phyloP scores from a whole-genome alignment of 352 stramenopile genomes.

The Phytophthora europaea region DNA sequence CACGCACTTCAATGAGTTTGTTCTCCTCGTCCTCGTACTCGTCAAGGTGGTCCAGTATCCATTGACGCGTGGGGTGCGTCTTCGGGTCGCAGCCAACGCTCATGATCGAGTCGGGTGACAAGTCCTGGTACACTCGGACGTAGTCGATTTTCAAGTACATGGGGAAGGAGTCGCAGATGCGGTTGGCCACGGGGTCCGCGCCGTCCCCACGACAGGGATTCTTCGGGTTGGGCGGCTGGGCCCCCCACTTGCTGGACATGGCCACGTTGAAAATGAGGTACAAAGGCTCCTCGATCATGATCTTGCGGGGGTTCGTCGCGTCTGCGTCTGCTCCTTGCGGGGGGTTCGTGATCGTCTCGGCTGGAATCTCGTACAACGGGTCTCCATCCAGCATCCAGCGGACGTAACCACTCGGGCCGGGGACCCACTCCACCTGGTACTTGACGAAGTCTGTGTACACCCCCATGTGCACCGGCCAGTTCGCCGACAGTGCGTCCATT shows the following conservation, averaged over 20 bases:
- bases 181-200: constrained; percentile 49
- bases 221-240: constrained; percentile 72
- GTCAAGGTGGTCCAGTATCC: constrained; percentile 81
- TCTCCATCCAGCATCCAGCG: constrained; percentile 86
- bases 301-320: constrained; percentile 75
- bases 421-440: constrained; percentile 77
- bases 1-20: constrained; percentile 61
- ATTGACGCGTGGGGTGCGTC: constrained; percentile 75
- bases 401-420: constrained; percentile 59
- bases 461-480: constrained; percentile 63
- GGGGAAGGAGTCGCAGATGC: constrained; percentile 73
- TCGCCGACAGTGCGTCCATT: constrained; percentile 78
- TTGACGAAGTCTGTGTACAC: constrained; percentile 55
- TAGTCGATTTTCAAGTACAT: constrained; percentile 86
- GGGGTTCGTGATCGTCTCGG: constrained; percentile 58
- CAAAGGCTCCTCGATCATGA: constrained; percentile 96
- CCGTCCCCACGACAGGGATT: constrained; percentile 65
- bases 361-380: constrained; percentile 91
- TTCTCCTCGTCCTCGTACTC: constrained; percentile 82
- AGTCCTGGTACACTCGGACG: constrained; percentile 82
- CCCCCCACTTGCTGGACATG: constrained; percentile 92
- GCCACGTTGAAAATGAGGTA: constrained; percentile 97
- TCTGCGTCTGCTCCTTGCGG: constrained; percentile 51
- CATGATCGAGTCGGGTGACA: constrained; percentile 53
- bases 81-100: constrained; percentile 64